Evolutionary conservation across 257 asterid species (phyloP).

Genomic region (Knoxia roxburghii): DNA sequence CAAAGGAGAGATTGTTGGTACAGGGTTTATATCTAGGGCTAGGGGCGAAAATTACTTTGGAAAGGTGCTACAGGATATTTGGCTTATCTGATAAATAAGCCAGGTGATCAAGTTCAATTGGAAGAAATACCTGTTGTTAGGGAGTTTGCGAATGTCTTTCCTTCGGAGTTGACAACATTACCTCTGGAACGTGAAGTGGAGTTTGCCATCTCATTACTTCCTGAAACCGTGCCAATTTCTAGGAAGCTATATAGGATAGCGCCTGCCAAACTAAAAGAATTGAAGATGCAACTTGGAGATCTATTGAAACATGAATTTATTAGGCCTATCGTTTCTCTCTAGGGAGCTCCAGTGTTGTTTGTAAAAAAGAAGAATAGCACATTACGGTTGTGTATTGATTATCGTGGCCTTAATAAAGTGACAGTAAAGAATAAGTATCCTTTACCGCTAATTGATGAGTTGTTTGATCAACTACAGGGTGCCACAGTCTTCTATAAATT

Average conservation of each 20-base stretch:
- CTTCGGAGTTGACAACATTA: neutral
- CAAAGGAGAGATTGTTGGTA: neutral
- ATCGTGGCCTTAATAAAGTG: neutral
- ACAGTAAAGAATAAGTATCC: neutral
- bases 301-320: neutral
- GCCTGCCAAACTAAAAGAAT: neutral
- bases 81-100: neutral
- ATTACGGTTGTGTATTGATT: neutral
- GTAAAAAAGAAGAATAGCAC: neutral
- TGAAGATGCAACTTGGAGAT: neutral
- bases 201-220: neutral
- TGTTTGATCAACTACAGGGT: neutral
- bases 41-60: neutral
- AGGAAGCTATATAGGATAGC: neutral
- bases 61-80: neutral
- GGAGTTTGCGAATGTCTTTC: neutral
- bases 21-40: neutral
- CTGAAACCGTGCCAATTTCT: neutral
- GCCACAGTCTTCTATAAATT: neutral
- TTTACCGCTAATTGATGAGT: neutral
- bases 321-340: neutral
- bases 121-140: neutral
- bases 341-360: neutral
- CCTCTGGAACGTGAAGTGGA: neutral
- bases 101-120: neutral